Base-by-base conservation (phyloP, 352 stramenopile species). In the Phytophthora agathidicida region DNA sequence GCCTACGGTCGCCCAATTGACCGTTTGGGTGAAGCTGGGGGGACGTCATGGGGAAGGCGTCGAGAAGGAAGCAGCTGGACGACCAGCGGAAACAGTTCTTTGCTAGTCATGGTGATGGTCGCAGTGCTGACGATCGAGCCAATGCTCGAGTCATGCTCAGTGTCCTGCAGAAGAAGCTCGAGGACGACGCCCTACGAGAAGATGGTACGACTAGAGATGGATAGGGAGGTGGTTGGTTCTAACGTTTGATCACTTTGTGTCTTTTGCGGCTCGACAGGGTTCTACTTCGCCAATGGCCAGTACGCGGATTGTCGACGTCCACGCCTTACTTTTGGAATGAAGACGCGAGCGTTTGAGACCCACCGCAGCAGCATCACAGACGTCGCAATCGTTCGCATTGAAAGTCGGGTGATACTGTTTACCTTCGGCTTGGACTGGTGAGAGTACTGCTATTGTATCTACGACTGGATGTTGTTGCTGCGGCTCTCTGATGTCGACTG, bases 131-230 rank as follows among this genome's bases (percentile, higher is more conserved):
- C 38, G 68, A 83, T 20, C 63, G 65, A 14, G 54, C 58, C 1
- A 62, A 73, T 32, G 73, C 73, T 19, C 63, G 73, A 7, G 68
- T 31, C n/a, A 86, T 79, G 74, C 74, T 90, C 7, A 73, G 84
- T 24, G 65, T 60, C 7, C 59, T 90, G 20, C 77, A 88, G 47
- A 64, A 71, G 27, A 88, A 87, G 42, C 64, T 90, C 16, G 68
- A 77, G 7, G 77, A 90, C 30, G 80, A 90, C 42, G 75, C 80
- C 4, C 47, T 86, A 23, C 71, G 74, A 39, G 75, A 90, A 59
- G 77, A 90, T 37, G 80, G 73, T 71, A 44, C 2, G 65, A n/a
- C n/a, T 44, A 2, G 11, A 31, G 1, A 9, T 14, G 22, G 26
- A 27, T 46, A 39, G 42, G 3, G 2, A 8, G 24, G 13, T 22